These are phyloP conservation scores for Lolium rigidum DNA, from an alignment of 176 grass and related monocot species.

Conservation along the genomic window DNA sequence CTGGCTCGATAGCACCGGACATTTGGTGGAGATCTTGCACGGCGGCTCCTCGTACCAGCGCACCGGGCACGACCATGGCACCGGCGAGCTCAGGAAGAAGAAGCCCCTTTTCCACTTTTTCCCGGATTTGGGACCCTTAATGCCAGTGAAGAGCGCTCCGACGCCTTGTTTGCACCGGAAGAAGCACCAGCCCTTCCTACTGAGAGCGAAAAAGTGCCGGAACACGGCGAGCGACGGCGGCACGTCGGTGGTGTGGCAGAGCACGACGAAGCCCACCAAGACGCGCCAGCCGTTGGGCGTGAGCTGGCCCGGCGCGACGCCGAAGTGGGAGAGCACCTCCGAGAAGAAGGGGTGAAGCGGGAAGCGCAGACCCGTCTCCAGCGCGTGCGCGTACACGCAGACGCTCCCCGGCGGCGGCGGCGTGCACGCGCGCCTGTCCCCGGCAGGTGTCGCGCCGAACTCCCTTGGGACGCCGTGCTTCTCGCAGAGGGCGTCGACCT, in stretches of 20 bases:
- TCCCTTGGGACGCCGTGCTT: neutral
- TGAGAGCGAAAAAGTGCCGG: neutral
- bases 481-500: neutral
- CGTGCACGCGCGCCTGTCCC: neutral
- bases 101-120: neutral
- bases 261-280: neutral
- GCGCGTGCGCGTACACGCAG: constrained; percentile 12
- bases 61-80: neutral
- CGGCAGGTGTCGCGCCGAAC: neutral
- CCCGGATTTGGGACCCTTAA: neutral
- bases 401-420: neutral
- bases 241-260: neutral
- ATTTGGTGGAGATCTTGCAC: neutral
- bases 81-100: constrained; percentile 1
- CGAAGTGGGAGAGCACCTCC: neutral
- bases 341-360: neutral
- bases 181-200: neutral
- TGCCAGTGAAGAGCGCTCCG: neutral
- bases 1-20: neutral
- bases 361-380: neutral
- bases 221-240: constrained; percentile 11
- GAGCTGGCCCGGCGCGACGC: neutral
- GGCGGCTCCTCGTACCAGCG: neutral
- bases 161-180: neutral
- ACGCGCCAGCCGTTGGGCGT: constrained; percentile 22